phyloP scores from a whole-genome alignment of 2,329 filamentous ascomycete species.

The Sphaerulina populicola region DNA sequence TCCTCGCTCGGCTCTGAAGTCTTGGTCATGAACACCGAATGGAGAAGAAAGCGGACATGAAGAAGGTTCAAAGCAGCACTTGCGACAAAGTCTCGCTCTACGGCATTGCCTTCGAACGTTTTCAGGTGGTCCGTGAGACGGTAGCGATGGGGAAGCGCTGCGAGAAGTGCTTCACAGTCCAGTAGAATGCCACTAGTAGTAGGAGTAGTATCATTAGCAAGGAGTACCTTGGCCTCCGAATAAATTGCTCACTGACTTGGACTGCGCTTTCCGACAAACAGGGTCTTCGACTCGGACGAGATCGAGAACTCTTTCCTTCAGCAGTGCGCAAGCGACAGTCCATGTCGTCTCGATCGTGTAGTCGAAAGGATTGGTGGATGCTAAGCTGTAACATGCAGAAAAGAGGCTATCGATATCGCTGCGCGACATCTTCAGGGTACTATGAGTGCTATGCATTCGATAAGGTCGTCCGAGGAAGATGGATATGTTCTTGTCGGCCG shows the following conservation, averaged over 20 bases:
- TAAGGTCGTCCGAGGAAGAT: slow-evolving; percentile 46
- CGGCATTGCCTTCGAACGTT: slow-evolving; percentile 10
- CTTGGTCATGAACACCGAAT: slow-evolving; percentile 21
- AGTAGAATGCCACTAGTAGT: neutral
- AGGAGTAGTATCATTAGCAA: neutral
- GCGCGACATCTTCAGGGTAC: slow-evolving; percentile 5
- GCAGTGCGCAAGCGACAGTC: slow-evolving; percentile 28
- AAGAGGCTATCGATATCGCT: neutral
- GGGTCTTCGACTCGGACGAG: slow-evolving; percentile 22
- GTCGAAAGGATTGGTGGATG: slow-evolving; percentile 19
- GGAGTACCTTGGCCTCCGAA: neutral
- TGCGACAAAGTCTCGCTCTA: slow-evolving; percentile 30
- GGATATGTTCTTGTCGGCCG: slow-evolving; percentile 42
- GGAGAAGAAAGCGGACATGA: slow-evolving; percentile 31
- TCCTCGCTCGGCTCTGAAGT: slow-evolving; percentile 23
- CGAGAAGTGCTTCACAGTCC: slow-evolving; percentile 22
- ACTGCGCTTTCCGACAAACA: slow-evolving; percentile 1
- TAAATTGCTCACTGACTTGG: slow-evolving; percentile 4
- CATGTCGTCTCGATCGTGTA: slow-evolving; percentile 27
- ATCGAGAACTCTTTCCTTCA: slow-evolving; percentile 33
- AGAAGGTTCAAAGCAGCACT: slow-evolving; percentile 31
- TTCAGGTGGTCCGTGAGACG: slow-evolving; percentile 10
- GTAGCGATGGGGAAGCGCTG: slow-evolving; percentile 25
- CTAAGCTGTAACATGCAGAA: neutral
- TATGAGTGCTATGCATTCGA: slow-evolving; percentile 33